These are phyloP conservation scores for Pestalotiopsis sp. DNA, from an alignment of 2,329 filamentous ascomycete genomes.

Conservation along the genomic window DNA sequence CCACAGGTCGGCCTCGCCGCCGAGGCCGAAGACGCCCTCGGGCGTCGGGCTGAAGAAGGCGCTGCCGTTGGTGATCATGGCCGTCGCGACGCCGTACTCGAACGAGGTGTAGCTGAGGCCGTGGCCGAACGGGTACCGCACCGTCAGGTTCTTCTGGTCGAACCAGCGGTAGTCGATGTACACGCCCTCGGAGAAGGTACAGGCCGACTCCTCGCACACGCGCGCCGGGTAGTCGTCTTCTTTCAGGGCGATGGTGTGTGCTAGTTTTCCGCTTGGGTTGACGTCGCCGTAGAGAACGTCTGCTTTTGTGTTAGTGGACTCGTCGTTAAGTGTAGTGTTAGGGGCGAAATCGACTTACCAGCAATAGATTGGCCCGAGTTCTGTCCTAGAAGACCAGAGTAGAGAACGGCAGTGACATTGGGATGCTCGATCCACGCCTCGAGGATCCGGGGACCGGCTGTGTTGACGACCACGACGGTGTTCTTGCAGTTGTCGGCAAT, in stretches of 20 bases:
- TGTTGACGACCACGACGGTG: conserved; percentile 69
- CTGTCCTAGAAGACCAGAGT: conserved; percentile 61
- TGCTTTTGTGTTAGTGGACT: conserved; percentile 58
- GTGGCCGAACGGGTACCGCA: conserved; percentile 58
- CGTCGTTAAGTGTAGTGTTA: conserved; percentile 61
- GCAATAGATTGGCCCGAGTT: conserved; percentile 28
- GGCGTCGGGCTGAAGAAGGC: conserved; percentile 46
- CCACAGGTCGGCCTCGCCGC: conserved; percentile 59
- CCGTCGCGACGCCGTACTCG: conserved; percentile 13
- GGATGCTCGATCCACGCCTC: conserved; percentile 56
- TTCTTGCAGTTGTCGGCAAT: conserved; percentile 66
- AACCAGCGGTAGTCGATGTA: conserved; percentile 62
- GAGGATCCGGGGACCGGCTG: conserved; percentile 63
- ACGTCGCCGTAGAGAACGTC: conserved; percentile 63
- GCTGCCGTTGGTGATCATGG: conserved; percentile 5
- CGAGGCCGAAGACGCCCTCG: conserved; percentile 46
- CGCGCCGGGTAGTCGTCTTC: conserved; percentile 50
- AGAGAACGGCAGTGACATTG: conserved; percentile 65
- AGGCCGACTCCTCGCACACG: conserved; percentile 22
- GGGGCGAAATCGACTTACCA: conserved; percentile 61
- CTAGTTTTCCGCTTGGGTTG: conserved; percentile 60
- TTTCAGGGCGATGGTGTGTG: conserved; percentile 59
- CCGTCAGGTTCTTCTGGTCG: conserved; percentile 47
- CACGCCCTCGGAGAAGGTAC: conserved; percentile 44
- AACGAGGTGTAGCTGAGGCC: conserved; percentile 56